Base-by-base conservation (phyloP, 345 rosid species). In the Hibiscus tridactylites region DNA sequence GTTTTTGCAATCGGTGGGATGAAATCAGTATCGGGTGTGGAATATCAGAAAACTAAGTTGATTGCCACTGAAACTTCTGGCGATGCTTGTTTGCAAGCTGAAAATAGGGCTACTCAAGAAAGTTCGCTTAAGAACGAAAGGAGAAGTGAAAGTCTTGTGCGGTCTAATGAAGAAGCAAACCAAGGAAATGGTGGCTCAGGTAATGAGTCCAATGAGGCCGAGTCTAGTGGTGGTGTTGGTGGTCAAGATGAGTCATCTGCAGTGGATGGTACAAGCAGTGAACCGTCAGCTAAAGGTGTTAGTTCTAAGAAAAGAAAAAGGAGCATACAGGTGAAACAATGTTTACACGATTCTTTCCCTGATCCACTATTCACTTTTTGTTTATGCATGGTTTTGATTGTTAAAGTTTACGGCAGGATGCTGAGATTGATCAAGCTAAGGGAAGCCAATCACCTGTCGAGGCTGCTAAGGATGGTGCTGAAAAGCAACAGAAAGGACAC, bases 281-380 rank as follows among this genome's bases (percentile, higher is more conserved):
- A 49, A 49, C 53, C n/a, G 16, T 12, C 53, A 49, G 53, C 17
- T 49, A 49, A 49, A 15, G 53, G 53, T 49, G n/a, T 49, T 49
- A 49, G 17, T 49, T 49, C 53, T 12, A 49, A 49, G 53, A 49
- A 15, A 49, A 49, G 53, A 79, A 95, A 90, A 82, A 80, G 93
- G 75, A 82, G 70, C 71, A 90, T 82, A 58, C 88, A 81, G 90
- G 96, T 89, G 78, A 77, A 74, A 74, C 69, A 54, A 9, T 61
- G 5, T 65, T 68, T 57, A 21, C 60, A 21, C 61, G 37, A 71
- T 69, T 76, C 1, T 53, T 68, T 59, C 58, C 15, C 56, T 74
- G 15, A 29, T 69, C 31, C 10, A 31, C 47, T 39, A 2, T 47
- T 2, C 28, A 9, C 31, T 71, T 68, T 35, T 33, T 52, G 15